A percentile compares a stretch with the other conserved stretches of the same genome.
Conservation (phyloP, 1,139 yeast genomes). For the Wickerhamomyces sp. region DNA sequence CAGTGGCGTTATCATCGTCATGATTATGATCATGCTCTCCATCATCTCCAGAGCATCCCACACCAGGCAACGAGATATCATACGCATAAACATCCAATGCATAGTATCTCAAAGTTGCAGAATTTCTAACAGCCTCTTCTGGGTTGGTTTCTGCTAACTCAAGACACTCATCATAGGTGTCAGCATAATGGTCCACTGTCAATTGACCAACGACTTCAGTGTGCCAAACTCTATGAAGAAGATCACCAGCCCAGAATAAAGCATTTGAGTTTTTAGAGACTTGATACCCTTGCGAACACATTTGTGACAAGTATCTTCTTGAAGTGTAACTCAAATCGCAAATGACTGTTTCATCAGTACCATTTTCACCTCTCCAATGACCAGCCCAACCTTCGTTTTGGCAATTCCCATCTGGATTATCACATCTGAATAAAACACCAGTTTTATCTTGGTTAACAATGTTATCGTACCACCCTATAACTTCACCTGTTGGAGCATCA, state of each 20-base stretch:
- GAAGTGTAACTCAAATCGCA: conserved; percentile 28
- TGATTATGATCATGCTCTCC: conserved; percentile 7
- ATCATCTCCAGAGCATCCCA: conserved; percentile 15
- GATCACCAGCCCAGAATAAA: conserved; percentile 26
- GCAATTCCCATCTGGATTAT: conserved; percentile 33
- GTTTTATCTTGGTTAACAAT: conserved; percentile 29
- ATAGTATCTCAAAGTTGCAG: conserved; percentile 17
- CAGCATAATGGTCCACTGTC: conserved; percentile 27
- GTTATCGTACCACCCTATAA: conserved; percentile 31
- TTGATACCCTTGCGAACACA: conserved; percentile 26
- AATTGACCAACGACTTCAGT: conserved; percentile 24
- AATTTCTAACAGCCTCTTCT: conserved; percentile 17
- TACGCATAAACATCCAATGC: conserved; percentile 20
- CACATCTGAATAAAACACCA: conserved; percentile 32
- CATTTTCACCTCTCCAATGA: conserved; percentile 33
- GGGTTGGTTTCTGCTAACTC: conserved; percentile 17
- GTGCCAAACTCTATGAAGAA: conserved; percentile 31
- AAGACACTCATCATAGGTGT: conserved; percentile 25
- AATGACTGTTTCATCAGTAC: conserved; percentile 31
- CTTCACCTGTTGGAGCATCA: conserved; percentile 29
- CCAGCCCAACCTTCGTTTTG: conserved; percentile 33
- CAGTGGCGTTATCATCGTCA: conserved; percentile 1
- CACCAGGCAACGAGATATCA: conserved; percentile 17
- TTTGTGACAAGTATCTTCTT: conserved; percentile 22
- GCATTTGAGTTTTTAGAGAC: conserved; percentile 17